phyloP scores from a whole-genome alignment of 2,329 filamentous ascomycete genomes.

The Calonectria naviculata region DNA sequence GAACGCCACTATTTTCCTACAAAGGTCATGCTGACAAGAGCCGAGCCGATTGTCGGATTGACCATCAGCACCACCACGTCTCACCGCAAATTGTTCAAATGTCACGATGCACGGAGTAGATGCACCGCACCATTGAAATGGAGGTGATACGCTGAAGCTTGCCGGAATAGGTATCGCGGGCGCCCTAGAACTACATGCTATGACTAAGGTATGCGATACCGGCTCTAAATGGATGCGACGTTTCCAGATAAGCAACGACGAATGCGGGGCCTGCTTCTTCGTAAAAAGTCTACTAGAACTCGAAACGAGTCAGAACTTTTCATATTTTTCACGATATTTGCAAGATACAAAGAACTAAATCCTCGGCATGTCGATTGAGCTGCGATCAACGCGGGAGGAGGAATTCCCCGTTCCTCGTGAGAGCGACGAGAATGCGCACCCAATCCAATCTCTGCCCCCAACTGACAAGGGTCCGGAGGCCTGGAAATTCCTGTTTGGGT shows the following conservation, averaged over 20 bases:
- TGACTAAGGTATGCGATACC: not conserved
- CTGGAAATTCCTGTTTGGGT: constrained; percentile 34
- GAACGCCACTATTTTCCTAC: too few species aligned
- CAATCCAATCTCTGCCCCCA: constrained; percentile 29
- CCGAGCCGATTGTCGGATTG: too few species aligned
- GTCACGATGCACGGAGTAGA: too few species aligned
- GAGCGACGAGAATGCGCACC: not conserved
- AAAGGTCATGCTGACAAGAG: too few species aligned
- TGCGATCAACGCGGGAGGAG: not conserved
- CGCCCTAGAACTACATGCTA: not conserved
- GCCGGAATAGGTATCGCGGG: not conserved
- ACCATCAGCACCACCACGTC: too few species aligned
- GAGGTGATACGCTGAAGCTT: not conserved
- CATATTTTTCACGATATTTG: too few species aligned
- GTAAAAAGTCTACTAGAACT: not conserved
- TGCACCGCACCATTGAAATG: too few species aligned
- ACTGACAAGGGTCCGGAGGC: constrained; percentile 32
- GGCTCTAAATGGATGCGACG: not conserved
- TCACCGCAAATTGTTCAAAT: too few species aligned
- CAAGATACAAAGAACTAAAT: not conserved
- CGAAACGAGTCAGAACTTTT: too few species aligned
- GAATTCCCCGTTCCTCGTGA: not conserved
- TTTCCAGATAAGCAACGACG: not conserved
- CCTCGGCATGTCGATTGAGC: not conserved
- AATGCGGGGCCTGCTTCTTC: not conserved